A percentile compares a stretch with the other conserved stretches of the same genome.
These are phyloP conservation scores for Quercus dentata DNA, from an alignment of 306 rosid genomes.

Conservation along the genomic window DNA sequence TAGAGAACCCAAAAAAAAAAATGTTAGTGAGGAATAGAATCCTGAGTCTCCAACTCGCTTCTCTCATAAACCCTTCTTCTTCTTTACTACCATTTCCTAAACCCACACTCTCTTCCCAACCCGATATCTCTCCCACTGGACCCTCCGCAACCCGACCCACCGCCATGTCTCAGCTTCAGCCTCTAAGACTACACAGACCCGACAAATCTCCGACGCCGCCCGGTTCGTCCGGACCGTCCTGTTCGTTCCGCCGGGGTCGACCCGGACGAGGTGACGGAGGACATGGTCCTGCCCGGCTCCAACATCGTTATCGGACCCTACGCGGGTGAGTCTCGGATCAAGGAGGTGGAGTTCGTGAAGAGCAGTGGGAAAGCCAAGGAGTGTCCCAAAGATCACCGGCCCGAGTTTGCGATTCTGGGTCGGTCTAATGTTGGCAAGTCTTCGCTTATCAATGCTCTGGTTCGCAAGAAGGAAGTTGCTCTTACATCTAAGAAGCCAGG, in stretches of 20 bases:
- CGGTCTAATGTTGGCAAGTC: constrained; percentile 96
- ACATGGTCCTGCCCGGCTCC: constrained; percentile 69
- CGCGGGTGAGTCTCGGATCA: constrained; percentile 75
- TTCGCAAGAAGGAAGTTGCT: constrained; percentile 82
- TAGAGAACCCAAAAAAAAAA: not conserved
- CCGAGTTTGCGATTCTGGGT: constrained; percentile 86
- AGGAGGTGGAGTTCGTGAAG: constrained; percentile 79
- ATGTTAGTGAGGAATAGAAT: constrained; percentile 47
- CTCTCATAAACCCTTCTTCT: constrained; percentile 21
- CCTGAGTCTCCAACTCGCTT: constrained; percentile 20
- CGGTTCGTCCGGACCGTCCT: constrained; percentile 38
- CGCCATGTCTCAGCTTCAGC: constrained; percentile 25
- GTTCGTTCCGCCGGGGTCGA: constrained; percentile 73
- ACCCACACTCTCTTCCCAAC: constrained; percentile 26
- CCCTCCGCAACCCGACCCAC: constrained; percentile 16
- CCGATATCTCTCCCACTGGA: constrained; percentile 26
- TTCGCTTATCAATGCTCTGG: constrained; percentile 83
- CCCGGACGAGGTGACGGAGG: constrained; percentile 50
- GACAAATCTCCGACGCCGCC: constrained; percentile 26
- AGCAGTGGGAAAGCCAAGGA: constrained; percentile 75
- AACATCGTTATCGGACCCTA: constrained; percentile 85
- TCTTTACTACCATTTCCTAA: constrained; percentile 3
- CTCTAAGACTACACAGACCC: constrained; percentile 27
- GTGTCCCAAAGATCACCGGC: constrained; percentile 69
- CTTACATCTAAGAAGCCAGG: constrained; percentile 97